A percentile compares a stretch with the other conserved stretches of the same genome.
Conservation (phyloP, 768 basidiomycete species). For the Bullera alba region DNA sequence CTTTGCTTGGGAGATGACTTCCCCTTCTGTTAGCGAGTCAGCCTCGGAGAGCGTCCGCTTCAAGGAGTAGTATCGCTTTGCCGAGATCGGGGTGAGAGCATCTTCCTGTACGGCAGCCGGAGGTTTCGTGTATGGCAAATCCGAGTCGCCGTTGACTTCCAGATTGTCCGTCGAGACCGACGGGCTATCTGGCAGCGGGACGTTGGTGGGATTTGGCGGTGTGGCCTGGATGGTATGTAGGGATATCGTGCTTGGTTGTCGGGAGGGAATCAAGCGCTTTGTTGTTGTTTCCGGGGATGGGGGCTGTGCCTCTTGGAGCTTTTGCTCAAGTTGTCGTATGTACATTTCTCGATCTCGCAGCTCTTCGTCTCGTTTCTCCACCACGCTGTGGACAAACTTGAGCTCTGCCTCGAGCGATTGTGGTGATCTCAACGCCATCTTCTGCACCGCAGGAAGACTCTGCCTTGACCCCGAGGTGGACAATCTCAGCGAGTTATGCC, state of each 20-base stretch:
- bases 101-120: no score
- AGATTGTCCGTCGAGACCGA: background rate
- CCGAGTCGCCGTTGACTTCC: background rate
- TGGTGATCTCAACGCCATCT: constrained; percentile 64
- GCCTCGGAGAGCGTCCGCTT: no score
- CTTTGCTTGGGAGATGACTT: constrained; percentile 64
- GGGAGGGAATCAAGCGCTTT: constrained; percentile 38
- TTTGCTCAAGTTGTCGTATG: constrained; percentile 63
- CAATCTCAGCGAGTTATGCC: constrained; percentile 17
- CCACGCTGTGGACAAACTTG: constrained; percentile 76
- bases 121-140: constrained; percentile 3
- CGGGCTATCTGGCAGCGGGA: constrained; percentile 14
- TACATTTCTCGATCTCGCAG: constrained; percentile 87
- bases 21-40: no score
- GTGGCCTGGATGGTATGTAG: background rate
- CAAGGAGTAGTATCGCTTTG: background rate
- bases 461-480: constrained; percentile 16
- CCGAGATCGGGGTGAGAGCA: no score
- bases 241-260: constrained; percentile 23
- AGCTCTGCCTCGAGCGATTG: constrained; percentile 87
- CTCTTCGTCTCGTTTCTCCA: constrained; percentile 55
- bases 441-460: constrained; percentile 27
- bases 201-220: background rate
- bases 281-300: constrained; percentile 24
- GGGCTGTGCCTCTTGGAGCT: constrained; percentile 46